phyloP scores from a whole-genome alignment of 495 filamentous ascomycete genomes.

The Aspergillus asperescens region DNA sequence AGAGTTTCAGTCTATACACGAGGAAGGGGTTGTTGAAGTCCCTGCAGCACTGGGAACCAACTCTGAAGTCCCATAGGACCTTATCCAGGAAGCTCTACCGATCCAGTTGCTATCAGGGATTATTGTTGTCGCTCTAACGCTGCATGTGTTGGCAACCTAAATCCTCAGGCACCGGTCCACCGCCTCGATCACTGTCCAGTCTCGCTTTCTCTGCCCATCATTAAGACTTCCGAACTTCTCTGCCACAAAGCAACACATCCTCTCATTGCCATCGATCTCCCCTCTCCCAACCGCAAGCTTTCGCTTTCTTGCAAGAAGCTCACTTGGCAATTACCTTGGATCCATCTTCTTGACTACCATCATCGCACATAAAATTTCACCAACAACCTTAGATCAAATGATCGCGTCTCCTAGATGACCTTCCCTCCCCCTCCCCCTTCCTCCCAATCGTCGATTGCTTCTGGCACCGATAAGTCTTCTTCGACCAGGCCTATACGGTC shows the following conservation, averaged over 20 bases:
- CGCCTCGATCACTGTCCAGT: conserved; percentile 19
- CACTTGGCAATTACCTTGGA: conserved; percentile 3
- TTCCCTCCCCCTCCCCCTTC: conserved; percentile 57
- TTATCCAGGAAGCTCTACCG: no score
- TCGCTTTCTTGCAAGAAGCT: conserved; percentile 3
- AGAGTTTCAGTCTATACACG: background rate
- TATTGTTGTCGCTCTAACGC: background rate
- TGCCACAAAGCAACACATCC: conserved; percentile 28
- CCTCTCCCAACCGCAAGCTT: conserved; percentile 16
- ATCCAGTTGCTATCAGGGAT: background rate
- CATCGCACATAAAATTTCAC: conserved; percentile 38
- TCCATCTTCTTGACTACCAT: conserved; percentile 19
- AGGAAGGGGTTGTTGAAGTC: background rate
- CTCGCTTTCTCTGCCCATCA: conserved; percentile 24
- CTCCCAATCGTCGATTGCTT: conserved; percentile 58
- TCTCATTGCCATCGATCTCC: conserved; percentile 19
- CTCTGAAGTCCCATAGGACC: no score
- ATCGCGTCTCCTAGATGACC: conserved; percentile 61
- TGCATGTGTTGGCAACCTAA: background rate
- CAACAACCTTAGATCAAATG: conserved; percentile 49
- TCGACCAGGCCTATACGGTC: conserved; percentile 50
- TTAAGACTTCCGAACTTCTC: conserved; percentile 21
- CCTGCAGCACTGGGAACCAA: no score
- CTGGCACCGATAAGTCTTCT: conserved; percentile 52
- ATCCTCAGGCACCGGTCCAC: conserved; percentile 24